phyloP scores from a whole-genome alignment of 306 rosid species.

The Medicago arabica region DNA sequence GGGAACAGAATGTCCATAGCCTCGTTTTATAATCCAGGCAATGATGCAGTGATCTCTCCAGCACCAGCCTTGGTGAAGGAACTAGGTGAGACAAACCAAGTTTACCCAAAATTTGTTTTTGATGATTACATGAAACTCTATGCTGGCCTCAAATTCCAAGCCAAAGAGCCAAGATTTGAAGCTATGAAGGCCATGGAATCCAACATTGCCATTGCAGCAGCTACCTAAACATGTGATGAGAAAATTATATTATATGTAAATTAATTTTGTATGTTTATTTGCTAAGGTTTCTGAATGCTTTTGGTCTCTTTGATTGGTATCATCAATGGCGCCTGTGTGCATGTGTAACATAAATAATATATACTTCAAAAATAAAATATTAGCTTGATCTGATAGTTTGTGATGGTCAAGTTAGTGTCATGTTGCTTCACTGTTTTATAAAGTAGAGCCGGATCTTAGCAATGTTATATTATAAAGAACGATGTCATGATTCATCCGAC shows the following conservation, averaged over 20 bases:
- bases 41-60: constrained; percentile 77
- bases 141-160: constrained; percentile 72
- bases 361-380: constrained; percentile 24
- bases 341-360: constrained; percentile 19
- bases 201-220: constrained; percentile 52
- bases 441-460: no score
- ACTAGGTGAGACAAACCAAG: constrained; percentile 40
- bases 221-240: constrained; percentile 44
- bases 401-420: constrained; percentile 7
- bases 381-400: constrained; percentile 26
- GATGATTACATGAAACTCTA: constrained; percentile 93
- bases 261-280: background rate
- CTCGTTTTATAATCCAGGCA: constrained; percentile 85
- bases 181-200: constrained; percentile 76
- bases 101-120: constrained; percentile 83
- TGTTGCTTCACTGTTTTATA: background rate
- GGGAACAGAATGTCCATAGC: constrained; percentile 89
- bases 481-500: constrained; percentile 34
- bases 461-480: background rate
- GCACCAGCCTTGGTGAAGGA: constrained; percentile 67
- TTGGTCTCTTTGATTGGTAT: constrained; percentile 6
- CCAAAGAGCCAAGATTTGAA: constrained; percentile 87
- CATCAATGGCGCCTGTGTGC: constrained; percentile 1
- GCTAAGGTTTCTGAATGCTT: background rate
- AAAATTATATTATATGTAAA: background rate